phyloP scores from a whole-genome alignment of 768 basidiomycete genomes.

The Boletus rex-veris region DNA sequence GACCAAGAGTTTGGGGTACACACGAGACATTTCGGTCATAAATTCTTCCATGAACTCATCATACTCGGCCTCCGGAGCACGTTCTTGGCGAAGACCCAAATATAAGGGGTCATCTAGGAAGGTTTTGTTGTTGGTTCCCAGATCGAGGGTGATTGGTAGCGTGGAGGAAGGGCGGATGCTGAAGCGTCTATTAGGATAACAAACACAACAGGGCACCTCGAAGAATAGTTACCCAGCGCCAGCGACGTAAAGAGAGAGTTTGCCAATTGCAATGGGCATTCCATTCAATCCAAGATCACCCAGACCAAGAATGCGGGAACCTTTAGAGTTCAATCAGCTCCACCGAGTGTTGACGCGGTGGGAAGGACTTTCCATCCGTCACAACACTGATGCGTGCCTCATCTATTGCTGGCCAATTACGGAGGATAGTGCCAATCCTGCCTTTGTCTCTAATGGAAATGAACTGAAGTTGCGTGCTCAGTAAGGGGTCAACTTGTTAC shows the following conservation, averaged over 20 bases:
- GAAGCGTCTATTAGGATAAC: background rate
- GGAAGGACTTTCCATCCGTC: constrained; percentile 64
- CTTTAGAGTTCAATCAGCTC: constrained; percentile 32
- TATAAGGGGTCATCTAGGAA: constrained; percentile 87
- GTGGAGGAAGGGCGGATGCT: constrained; percentile 77
- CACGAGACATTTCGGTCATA: constrained; percentile 72
- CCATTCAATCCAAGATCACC: constrained; percentile 83
- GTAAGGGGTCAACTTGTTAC: background rate
- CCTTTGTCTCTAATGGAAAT: constrained; percentile 84
- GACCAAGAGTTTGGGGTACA: constrained; percentile 78
- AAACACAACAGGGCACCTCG: background rate
- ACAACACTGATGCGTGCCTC: constrained; percentile 89
- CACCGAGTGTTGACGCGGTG: background rate
- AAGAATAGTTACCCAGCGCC: constrained; percentile 68
- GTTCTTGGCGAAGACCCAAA: constrained; percentile 74
- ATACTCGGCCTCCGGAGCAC: constrained; percentile 62
- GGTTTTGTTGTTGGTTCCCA: constrained; percentile 82
- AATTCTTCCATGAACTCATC: constrained; percentile 90
- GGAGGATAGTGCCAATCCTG: constrained; percentile 64
- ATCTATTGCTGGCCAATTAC: constrained; percentile 66
- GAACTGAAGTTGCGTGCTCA: constrained; percentile 42
- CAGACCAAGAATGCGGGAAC: constrained; percentile 84
- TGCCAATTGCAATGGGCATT: constrained; percentile 90
- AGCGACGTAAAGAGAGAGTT: constrained; percentile 85
- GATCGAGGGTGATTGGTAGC: constrained; percentile 80